Conservation (phyloP, 306 rosid species). For the Rubus parviflorus region DNA sequence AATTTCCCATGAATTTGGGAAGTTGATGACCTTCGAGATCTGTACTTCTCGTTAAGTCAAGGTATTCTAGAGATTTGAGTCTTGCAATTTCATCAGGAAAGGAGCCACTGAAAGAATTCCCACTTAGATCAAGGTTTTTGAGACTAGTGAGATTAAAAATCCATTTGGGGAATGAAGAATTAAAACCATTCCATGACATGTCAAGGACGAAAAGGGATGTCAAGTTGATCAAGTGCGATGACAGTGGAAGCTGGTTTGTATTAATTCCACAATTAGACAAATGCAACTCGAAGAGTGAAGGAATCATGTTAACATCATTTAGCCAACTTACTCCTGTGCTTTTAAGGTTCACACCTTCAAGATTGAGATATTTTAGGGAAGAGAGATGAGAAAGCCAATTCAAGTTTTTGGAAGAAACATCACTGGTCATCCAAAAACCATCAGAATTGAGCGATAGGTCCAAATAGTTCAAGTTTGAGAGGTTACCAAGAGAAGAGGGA, state of each 20-base stretch:
- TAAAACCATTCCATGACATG: rapidly evolving
- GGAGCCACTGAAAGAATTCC: not conserved
- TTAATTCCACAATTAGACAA: not conserved
- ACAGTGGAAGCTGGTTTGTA: not conserved
- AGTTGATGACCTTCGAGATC: not conserved
- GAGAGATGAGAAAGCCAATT: constrained; percentile 28
- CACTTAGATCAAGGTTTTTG: not conserved
- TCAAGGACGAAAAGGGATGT: not conserved
- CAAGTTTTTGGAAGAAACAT: constrained; percentile 13
- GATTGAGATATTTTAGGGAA: constrained; percentile 20
- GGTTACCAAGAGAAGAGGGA: constrained; percentile 15
- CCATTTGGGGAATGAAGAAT: not conserved
- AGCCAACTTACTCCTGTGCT: constrained; percentile 11
- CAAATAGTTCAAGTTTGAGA: constrained; percentile 16
- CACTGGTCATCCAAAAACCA: no score
- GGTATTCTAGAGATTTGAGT: not conserved
- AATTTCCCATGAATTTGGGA: not conserved
- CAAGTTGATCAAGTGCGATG: not conserved
- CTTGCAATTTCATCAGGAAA: not conserved
- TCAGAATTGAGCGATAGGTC: not conserved
- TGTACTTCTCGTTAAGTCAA: not conserved
- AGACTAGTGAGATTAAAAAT: constrained; percentile 3
- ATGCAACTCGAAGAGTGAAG: constrained; percentile 8
- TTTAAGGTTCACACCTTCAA: constrained; percentile 6
- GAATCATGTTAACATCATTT: constrained; percentile 17